These are phyloP conservation scores for Jasminum sambac DNA, from an alignment of 257 asterid species.

Conservation along the genomic window DNA sequence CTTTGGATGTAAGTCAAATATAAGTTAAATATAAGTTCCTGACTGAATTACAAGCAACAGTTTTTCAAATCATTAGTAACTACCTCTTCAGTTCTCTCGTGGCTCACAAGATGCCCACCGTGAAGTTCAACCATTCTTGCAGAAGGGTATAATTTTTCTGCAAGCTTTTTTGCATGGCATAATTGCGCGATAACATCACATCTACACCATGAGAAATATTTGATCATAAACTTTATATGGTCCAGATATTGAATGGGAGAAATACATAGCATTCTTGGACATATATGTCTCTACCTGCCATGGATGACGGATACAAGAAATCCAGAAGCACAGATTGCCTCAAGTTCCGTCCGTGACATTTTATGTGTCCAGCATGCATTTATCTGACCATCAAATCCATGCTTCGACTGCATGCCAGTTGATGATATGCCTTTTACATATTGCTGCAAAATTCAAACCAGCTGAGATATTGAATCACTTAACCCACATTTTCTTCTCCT, in stretches of 20 bases:
- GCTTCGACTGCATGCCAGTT: constrained; percentile 85
- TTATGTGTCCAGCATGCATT: constrained; percentile 98
- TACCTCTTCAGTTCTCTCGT: constrained; percentile 97
- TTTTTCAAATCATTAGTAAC: background rate
- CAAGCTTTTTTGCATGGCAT: constrained; percentile 82
- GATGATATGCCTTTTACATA: constrained; percentile 83
- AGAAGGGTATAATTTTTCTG: constrained; percentile 72
- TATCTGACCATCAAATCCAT: constrained; percentile 91
- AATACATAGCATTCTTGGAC: background rate
- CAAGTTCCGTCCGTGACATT: constrained; percentile 59
- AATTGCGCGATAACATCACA: constrained; percentile 90
- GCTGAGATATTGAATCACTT: constrained; percentile 4
- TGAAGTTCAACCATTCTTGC: constrained; percentile 95
- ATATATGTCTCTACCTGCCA: constrained; percentile 77
- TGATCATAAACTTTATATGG: constrained; percentile 15
- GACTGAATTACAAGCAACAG: background rate
- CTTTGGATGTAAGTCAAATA: no score
- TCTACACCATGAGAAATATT: constrained; percentile 40
- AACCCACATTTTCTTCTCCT: no score
- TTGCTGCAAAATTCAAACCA: constrained; percentile 56
- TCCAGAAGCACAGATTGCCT: constrained; percentile 61
- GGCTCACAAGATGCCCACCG: constrained; percentile 96
- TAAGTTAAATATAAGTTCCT: no score
- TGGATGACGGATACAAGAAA: constrained; percentile 88
- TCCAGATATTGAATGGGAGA: background rate